Evolutionary conservation across 352 stramenopile species (phyloP), one percentile per base, ranked within the genome.

Genomic region (Phytopythium kandeliae): DNA sequence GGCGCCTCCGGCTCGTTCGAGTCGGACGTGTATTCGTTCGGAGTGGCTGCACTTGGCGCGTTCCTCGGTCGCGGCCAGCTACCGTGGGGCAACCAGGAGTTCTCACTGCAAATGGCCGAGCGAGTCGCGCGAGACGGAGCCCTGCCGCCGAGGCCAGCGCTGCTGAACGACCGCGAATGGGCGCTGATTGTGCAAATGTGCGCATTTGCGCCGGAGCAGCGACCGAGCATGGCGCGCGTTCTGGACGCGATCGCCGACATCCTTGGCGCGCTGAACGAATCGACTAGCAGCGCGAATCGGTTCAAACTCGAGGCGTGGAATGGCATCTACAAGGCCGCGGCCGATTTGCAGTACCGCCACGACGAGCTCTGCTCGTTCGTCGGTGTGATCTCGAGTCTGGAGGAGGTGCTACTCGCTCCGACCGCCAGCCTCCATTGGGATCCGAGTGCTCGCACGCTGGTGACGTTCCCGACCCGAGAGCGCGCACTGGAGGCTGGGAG

Each of bases 21-120:
- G 10, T 71, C 63, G 0, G 67, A 74, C 30, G 43, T 69, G 6
- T 76, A 68, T 43, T 68, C 63, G 0, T 59, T 72, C 16, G 67
- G 51, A 0, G 62, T 70, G 57, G 68, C 58, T 15, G 58, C 71
- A 6, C 57, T 74, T 10, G 58, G 26, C 21, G 26, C 37, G 24
- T 50, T 50, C 17, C 11, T n/a, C 8, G 26, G 26, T 3, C 28
- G 16, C 4, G 44, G 44, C 3, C 17, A 21, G 10, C 10, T 37
- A 17, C 44, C 44, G 2, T 50, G 44, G 44, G 43, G 44, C 4
- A 36, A 50, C 28, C 15, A 36, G 2, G 44, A 50, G 44, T 37
- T 50, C 13, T 50, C 44, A 15, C 3, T 50, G 9, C 7, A 19
- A 0, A 37, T 21, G 2, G 44, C 44, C 3, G 7, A 38, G 3